These are phyloP conservation scores for Massarina eburnea DNA, from an alignment of 2,329 filamentous ascomycete genomes.

Conservation along the genomic window DNA sequence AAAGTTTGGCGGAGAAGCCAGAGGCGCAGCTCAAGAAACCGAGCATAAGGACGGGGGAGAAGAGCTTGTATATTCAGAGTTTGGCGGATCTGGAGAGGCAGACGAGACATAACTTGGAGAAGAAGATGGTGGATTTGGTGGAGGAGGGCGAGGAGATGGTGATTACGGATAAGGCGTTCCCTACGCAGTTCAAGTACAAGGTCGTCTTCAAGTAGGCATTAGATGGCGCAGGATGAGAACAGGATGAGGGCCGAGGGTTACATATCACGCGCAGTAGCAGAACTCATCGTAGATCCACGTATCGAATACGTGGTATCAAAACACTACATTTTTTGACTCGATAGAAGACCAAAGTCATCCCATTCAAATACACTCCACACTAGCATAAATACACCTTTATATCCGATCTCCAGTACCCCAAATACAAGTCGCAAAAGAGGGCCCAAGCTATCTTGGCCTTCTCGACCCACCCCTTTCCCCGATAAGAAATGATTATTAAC, in stretches of 20 bases:
- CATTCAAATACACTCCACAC: no score
- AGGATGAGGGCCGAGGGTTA: not conserved
- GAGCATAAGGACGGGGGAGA: slow-evolving; percentile 76
- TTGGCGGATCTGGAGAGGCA: slow-evolving; percentile 80
- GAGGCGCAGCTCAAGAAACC: slow-evolving; percentile 95
- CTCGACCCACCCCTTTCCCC: not conserved
- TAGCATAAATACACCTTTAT: no score
- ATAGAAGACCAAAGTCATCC: no score
- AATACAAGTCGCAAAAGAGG: no score
- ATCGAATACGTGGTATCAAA: no score
- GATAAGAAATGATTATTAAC: not conserved
- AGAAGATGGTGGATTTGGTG: slow-evolving; percentile 76
- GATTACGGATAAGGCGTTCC: slow-evolving; percentile 90
- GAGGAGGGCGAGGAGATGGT: slow-evolving; percentile 82
- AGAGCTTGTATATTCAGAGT: slow-evolving; percentile 86
- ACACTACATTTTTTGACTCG: no score
- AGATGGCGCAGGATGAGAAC: no score
- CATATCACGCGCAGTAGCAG: not conserved
- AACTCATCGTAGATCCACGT: no score
- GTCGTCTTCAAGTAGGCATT: no score
- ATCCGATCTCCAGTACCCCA: no score
- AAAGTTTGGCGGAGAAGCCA: slow-evolving; percentile 77
- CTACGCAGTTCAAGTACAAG: slow-evolving; percentile 67
- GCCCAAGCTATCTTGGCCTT: not conserved
- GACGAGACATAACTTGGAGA: slow-evolving; percentile 78